Percentiles rank a stretch among this genome's conserved stretches.
Evolutionary conservation across 2,329 filamentous ascomycete species (phyloP).

Genomic region (Aurifilum marmelostoma): DNA sequence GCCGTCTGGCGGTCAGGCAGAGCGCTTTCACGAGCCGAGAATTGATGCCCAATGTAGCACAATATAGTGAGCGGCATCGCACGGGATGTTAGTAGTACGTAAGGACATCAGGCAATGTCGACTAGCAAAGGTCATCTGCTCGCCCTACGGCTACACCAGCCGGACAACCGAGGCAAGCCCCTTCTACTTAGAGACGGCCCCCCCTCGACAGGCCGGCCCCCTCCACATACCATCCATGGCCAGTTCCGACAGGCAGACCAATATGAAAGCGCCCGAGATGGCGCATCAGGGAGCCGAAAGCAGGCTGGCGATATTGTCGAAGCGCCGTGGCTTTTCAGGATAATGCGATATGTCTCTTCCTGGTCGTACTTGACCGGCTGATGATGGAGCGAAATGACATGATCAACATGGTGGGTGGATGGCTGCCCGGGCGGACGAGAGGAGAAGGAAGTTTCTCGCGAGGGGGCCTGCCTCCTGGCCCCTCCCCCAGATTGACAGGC

Average conservation of each 20-base stretch:
- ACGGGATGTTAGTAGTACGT: not conserved
- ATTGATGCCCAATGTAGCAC: not conserved
- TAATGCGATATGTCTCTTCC: not conserved
- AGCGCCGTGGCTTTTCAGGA: slow-evolving; percentile 3
- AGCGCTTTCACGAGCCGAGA: not conserved
- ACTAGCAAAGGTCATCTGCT: not conserved
- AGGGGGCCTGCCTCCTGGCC: not conserved
- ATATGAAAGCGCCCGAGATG: not conserved
- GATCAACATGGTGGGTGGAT: not conserved
- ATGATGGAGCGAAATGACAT: not conserved
- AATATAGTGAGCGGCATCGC: not conserved
- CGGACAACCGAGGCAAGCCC: not conserved
- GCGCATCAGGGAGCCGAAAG: not conserved
- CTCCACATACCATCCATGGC: slow-evolving; percentile 4
- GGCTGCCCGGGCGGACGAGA: not conserved
- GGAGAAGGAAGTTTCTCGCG: not conserved
- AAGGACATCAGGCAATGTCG: not conserved
- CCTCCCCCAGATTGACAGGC: not conserved
- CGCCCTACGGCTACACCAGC: slow-evolving; percentile 1
- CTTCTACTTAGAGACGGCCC: not conserved
- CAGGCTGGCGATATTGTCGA: slow-evolving; percentile 1
- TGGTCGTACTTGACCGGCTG: not conserved
- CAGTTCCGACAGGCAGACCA: not conserved
- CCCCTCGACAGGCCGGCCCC: not conserved
- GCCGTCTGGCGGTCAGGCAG: not conserved